Base-by-base conservation (phyloP, 2,329 filamentous ascomycete genomes). In the Cucurbitaria berberidis region DNA sequence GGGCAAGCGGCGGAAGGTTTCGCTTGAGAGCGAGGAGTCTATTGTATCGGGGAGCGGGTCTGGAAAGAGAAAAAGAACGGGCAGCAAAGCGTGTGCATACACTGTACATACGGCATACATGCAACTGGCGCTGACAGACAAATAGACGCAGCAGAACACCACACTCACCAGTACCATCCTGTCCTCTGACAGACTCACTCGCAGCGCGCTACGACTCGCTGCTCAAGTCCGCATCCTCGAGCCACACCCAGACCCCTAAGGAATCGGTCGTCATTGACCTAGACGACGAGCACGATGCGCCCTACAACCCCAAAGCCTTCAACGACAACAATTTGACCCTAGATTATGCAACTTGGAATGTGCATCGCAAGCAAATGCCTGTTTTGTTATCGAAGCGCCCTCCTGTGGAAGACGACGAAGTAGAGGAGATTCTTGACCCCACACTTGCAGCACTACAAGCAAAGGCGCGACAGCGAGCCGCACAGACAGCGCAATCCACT, bases 161-260 rank as follows among this genome's bases (percentile, higher is more conserved):
- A 5, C 52, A 61, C 45, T 69, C 68, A 1, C 65, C 66, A 18
- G 54, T 53, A 18, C 62, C 59, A 18, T 24, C 47, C 9, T 39
- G 43, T 22, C 48, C 54, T n/a, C 46, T 48, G 9, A 27, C 63
- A 3, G 59, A 63, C 26, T 68, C 70, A 2, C 64, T 72, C 35
- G 48, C 66, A 19, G 51, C 63, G 8, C 66, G 69, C n/a, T 72
- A 74, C 51, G 64, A 74, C 18, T 62, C 59, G 7, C 56, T 70
- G 30, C 55, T 65, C 19, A 67, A 62, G 32, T 62, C 57, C 1
- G 45, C 55, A 4, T 59, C 58, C 3, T 60, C 54, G 22, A 35
- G 34, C 18, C 43, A 18, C n/a, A 45, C 53, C 11, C 30, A 42
- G 15, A 43, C 51, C 21, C 41, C 42, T 18, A 63, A 58, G 15